A percentile compares a stretch with the other conserved stretches of the same genome.
These are phyloP conservation scores for Astrothelium macrocarpum DNA, from an alignment of 495 filamentous ascomycete genomes.

Conservation along the genomic window DNA sequence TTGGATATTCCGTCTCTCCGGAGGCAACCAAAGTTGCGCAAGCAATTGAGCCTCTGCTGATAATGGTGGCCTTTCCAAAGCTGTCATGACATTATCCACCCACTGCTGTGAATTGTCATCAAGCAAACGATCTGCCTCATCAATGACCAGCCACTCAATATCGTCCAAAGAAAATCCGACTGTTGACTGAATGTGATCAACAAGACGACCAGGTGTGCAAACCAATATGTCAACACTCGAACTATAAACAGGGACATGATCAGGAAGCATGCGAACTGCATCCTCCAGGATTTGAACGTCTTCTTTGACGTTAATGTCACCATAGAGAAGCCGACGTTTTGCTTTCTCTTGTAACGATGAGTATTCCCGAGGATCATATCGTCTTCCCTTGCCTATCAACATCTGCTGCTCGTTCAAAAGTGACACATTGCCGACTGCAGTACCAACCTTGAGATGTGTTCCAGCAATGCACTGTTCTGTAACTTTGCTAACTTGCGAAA, in stretches of 20 bases:
- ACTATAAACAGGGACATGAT: slow-evolving; percentile 51
- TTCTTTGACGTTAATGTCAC: slow-evolving; percentile 42
- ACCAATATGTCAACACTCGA: slow-evolving; percentile 83
- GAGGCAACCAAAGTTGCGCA: slow-evolving; percentile 24
- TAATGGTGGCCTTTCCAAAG: slow-evolving; percentile 43
- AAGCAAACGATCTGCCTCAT: slow-evolving; percentile 87
- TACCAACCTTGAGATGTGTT: slow-evolving; percentile 63
- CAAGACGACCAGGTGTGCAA: slow-evolving; percentile 82
- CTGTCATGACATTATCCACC: slow-evolving; percentile 62
- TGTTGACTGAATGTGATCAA: slow-evolving; percentile 81
- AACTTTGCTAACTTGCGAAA: slow-evolving; percentile 66
- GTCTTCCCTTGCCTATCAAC: slow-evolving; percentile 53
- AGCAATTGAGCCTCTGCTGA: slow-evolving; percentile 37
- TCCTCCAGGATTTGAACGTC: slow-evolving; percentile 36
- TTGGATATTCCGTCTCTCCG: slow-evolving; percentile 37
- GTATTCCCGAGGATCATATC: slow-evolving; percentile 50
- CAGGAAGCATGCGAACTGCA: slow-evolving; percentile 36
- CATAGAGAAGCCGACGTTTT: slow-evolving; percentile 18
- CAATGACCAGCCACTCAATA: slow-evolving; percentile 79
- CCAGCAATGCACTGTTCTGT: slow-evolving; percentile 57
- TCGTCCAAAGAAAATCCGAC: slow-evolving; percentile 65
- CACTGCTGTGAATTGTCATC: slow-evolving; percentile 90
- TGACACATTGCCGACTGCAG: slow-evolving; percentile 67
- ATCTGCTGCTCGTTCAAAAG: slow-evolving; percentile 64
- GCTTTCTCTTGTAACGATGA: slow-evolving; percentile 25